Base-by-base conservation (phyloP, 345 rosid species). In the Populus simonii region DNA sequence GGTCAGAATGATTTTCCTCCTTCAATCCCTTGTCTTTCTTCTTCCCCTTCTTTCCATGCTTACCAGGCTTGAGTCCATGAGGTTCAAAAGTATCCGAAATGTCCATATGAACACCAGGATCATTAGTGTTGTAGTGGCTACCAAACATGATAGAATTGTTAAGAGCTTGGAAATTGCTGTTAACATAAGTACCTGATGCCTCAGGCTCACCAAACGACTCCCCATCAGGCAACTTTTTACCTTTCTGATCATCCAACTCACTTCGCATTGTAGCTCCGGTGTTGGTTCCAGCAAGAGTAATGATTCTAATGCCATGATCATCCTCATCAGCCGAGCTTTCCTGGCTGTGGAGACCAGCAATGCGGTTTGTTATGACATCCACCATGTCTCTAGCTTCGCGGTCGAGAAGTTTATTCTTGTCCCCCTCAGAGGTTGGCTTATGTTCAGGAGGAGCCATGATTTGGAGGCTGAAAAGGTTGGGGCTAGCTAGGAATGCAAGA, bases 41-140 rank as follows among this genome's bases (percentile, higher is more conserved):
- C 75, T 69, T 74, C 2, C 66, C 77, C 66, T 74, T 70, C 27
- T 31, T 79, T 8, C 20, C 82, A 69, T 66, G 80, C 65, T 71
- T 71, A 20, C 22, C 75, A 31, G 57, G 31, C 59, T 8, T 35
- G 13, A 25, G 38, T 29, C 43, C 68, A 20, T 25, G 38, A 18
- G 18, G 69, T n/a, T 74, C 55, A n/a, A 41, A 33, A 61, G 72
- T 0, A n/a, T 69, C 82, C 3, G 89, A 80, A 62, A 95, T 87
- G 27, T 92, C 94, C 84, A 93, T 67, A 70, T 93, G 98, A 79
- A 95, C 97, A 0, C 99, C 98, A 0, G 99, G 99, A 78, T 95
- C 97, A 72, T 93, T 89, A 68, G 96, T 86, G 79, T 35, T 88
- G 86, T 93, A 89, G 53, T 69, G 77, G 75, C 93, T 89, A 0